Base-by-base conservation (phyloP, 495 filamentous ascomycete species). In the Chaetomium fimeti region DNA sequence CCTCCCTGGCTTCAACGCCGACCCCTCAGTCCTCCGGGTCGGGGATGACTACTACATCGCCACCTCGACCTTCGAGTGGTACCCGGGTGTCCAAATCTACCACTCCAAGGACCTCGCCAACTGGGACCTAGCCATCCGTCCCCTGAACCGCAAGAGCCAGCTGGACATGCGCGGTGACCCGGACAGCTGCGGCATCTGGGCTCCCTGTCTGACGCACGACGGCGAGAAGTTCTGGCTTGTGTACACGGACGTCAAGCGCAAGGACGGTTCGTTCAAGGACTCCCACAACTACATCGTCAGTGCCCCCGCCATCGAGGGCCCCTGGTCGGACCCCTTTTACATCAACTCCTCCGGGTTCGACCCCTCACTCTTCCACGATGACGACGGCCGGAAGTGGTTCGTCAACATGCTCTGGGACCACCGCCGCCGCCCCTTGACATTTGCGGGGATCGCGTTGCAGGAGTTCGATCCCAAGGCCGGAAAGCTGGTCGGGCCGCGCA, bases 51-150 rank as follows among this genome's bases (percentile, higher is more conserved):
- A 86, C 72, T 87, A 85, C 73, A 82, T 88, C 61, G 84, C 83
- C 40, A 86, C 84, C 2, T 87, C 85, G 24, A 85, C 84, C 1
- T 87, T 88, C 57, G 84, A 88, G 67, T 87, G 81, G 79, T 87
- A 79, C 57, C 85, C 85, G 0, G 85, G 84, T 16, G 77, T 84
- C 9, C 84, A 83, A 61, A 86, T 88, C 54, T 79, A 85, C 69
- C 81, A 85, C 64, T 84, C 82, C 29, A 78, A 68, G 22, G 83
- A 86, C 60, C 75, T 86, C 9, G 79, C 78, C 45, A 85, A 85
- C 75, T 88, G 85, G 85, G 72, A 78, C 25, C 75, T 87, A 27
- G 79, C 85, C 38, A 79, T 77, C 2, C 83, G 87, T 63, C 87
- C 83, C n/a, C 71, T 89, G 54, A 87, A 69, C 40, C 81, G 84